These are phyloP conservation scores for Ustilago xerochloae DNA, from an alignment of 1,284 basidiomycete species.

Conservation along the genomic window DNA sequence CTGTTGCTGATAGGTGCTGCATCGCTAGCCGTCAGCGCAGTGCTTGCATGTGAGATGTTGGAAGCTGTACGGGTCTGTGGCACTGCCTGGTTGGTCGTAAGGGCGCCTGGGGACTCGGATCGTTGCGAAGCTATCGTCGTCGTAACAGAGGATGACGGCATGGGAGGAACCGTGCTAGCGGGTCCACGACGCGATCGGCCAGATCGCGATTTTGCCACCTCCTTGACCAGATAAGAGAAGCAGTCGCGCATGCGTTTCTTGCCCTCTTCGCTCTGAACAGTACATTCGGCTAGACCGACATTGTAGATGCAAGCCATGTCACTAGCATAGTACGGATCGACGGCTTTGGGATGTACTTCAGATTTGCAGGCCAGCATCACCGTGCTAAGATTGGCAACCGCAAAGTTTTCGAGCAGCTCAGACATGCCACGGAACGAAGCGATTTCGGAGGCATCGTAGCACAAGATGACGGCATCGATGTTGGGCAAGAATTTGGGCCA, in stretches of 20 bases:
- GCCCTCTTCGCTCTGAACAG: conserved; percentile 61
- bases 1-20: background rate
- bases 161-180: conserved; percentile 22
- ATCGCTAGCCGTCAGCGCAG: background rate
- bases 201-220: conserved; percentile 59
- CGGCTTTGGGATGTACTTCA: conserved; percentile 58
- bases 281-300: conserved; percentile 64
- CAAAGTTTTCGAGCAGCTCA: conserved; percentile 62
- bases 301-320: conserved; percentile 64
- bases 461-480: conserved; percentile 63
- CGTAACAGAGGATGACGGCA: no score
- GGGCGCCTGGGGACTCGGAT: conserved; percentile 15
- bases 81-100: background rate
- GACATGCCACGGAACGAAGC: conserved; percentile 63
- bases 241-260: conserved; percentile 65
- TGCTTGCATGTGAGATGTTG: conserved; percentile 12
- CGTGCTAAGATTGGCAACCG: conserved; percentile 53
- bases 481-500: conserved; percentile 62
- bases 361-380: conserved; percentile 67
- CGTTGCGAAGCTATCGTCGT: conserved; percentile 13
- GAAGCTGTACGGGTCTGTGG: conserved; percentile 20
- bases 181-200: conserved; percentile 34
- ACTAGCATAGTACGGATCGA: conserved; percentile 64
- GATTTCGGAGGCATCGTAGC: conserved; percentile 62
- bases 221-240: conserved; percentile 63